A percentile compares a stretch with the other conserved stretches of the same genome.
Evolutionary conservation across 768 basidiomycete genomes (phyloP).

Genomic region (Hypholoma fasciculare): DNA sequence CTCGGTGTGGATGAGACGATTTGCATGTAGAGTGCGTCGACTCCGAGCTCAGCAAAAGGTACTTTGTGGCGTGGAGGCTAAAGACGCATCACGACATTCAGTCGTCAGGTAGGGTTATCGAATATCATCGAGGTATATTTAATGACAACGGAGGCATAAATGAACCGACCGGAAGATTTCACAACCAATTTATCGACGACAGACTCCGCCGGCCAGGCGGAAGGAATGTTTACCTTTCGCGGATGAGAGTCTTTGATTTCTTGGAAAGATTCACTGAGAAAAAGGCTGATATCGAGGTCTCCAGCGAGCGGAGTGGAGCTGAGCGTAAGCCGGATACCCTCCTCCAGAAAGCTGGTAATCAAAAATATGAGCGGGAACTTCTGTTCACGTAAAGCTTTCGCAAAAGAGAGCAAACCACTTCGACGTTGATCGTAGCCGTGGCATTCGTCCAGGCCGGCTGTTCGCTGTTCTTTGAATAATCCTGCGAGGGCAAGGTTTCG

Average conservation of each 20-base stretch:
- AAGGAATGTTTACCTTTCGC: neutral
- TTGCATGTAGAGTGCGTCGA: constrained; percentile 8
- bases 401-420: neutral
- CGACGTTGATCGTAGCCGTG: neutral
- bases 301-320: neutral
- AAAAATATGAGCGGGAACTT: constrained; percentile 3
- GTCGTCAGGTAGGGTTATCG: neutral
- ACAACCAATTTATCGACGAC: constrained; percentile 17
- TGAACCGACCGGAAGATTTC: constrained; percentile 23
- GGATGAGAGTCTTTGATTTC: constrained; percentile 5
- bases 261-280: neutral
- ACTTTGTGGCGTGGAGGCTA: neutral
- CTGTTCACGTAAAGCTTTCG: neutral
- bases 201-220: neutral
- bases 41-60: constrained; percentile 7
- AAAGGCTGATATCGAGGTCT: constrained; percentile 10
- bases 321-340: constrained; percentile 2
- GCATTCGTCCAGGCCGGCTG: constrained; percentile 11
- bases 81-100: neutral
- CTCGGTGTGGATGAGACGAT: neutral
- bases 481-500: neutral
- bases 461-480: neutral
- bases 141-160: constrained; percentile 20
- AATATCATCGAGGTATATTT: neutral
- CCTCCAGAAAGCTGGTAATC: constrained; percentile 4